These are phyloP conservation scores for Cynara cardunculus DNA, from an alignment of 129 eudicot genomes.

Conservation along the genomic window DNA sequence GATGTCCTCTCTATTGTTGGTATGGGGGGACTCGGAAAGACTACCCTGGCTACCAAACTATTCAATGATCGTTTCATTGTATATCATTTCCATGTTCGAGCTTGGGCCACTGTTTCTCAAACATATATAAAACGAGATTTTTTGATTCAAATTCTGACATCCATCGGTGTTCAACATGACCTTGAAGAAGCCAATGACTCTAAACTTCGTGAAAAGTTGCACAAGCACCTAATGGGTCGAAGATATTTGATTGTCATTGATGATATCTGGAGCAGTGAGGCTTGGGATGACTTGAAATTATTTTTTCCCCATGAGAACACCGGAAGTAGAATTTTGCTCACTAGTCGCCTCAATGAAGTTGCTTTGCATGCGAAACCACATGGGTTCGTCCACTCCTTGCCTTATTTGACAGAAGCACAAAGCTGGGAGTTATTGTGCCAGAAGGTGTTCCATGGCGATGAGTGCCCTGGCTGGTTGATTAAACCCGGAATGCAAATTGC, in stretches of 20 bases:
- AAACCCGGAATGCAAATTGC: background rate
- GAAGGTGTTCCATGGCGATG: background rate
- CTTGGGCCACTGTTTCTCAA: background rate
- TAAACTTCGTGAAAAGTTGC: background rate
- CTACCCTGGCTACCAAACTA: constrained; percentile 15
- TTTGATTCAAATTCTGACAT: background rate
- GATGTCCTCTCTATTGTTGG: background rate
- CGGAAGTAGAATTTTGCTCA: constrained; percentile 13
- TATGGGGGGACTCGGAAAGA: background rate
- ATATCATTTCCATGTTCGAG: background rate
- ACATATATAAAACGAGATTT: background rate
- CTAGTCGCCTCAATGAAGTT: background rate
- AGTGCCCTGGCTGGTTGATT: background rate
- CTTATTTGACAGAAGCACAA: background rate
- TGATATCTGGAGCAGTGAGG: background rate
- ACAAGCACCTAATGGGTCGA: constrained; percentile 4
- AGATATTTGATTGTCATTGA: constrained; percentile 25
- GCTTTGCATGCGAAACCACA: background rate
- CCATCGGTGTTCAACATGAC: background rate
- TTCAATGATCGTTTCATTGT: background rate
- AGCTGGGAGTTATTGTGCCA: constrained; percentile 9
- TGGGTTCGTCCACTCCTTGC: background rate
- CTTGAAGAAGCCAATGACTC: background rate
- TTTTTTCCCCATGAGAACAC: constrained; percentile 10
- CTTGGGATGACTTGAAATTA: background rate